phyloP scores from a whole-genome alignment of 177 flowering plant genomes.

The Vitis hybrid region DNA sequence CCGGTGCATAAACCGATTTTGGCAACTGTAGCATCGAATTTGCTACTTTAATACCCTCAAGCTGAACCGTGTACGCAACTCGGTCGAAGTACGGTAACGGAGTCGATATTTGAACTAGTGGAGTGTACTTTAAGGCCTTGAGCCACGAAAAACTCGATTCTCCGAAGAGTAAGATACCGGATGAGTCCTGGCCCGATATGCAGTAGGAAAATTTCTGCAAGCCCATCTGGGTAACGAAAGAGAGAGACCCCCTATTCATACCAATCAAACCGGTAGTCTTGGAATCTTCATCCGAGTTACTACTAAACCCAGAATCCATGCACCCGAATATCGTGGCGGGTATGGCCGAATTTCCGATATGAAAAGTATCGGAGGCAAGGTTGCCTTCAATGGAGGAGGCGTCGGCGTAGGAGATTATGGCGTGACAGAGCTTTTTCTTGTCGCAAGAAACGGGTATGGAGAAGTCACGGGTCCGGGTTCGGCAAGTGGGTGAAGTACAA shows the following conservation, averaged over 20 bases:
- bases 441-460: constrained; percentile 67
- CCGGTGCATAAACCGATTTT: constrained; percentile 64
- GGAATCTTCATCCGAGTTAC: constrained; percentile 53
- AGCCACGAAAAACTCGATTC: constrained; percentile 47
- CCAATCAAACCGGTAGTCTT: constrained; percentile 72
- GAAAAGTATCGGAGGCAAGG: constrained; percentile 65
- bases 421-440: constrained; percentile 64
- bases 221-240: constrained; percentile 71
- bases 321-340: constrained; percentile 69
- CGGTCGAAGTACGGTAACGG: constrained; percentile 77
- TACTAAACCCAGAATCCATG: constrained; percentile 58
- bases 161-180: constrained; percentile 71
- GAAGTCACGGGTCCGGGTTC: constrained; percentile 55
- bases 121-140: constrained; percentile 59
- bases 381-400: constrained; percentile 64
- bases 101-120: constrained; percentile 47
- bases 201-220: constrained; percentile 77
- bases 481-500: constrained; percentile 63
- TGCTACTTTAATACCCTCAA: constrained; percentile 65
- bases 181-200: constrained; percentile 61
- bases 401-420: constrained; percentile 68
- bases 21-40: constrained; percentile 43
- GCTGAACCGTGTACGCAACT: constrained; percentile 74
- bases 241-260: constrained; percentile 77
- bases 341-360: constrained; percentile 28